Evolutionary conservation across 1,284 basidiomycete species (phyloP).

Genomic region (Tetrapyrgos nigripes): DNA sequence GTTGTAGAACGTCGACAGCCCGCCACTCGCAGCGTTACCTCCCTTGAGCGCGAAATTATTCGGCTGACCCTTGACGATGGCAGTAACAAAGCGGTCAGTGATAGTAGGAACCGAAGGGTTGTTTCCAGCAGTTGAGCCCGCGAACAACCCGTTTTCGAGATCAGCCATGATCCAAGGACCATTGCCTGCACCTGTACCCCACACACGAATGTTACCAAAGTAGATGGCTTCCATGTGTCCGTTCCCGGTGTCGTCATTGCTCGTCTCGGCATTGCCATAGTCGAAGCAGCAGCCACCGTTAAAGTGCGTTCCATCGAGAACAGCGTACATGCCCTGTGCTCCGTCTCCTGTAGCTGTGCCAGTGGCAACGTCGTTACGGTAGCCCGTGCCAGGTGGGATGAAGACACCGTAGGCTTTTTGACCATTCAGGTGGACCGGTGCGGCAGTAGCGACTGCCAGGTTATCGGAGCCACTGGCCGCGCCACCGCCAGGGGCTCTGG

Average conservation of each 20-base stretch:
- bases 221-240: constrained; percentile 1
- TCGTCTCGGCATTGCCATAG: constrained; percentile 6
- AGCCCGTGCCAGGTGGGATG: constrained; percentile 3
- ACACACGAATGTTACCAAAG: not conserved
- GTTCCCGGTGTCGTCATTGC: not conserved
- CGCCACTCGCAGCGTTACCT: constrained; percentile 10
- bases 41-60: constrained; percentile 6
- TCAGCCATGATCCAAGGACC: too few relatives aligned
- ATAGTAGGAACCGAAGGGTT: constrained; percentile 1
- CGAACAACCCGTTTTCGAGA: not conserved
- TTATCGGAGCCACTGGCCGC: constrained; percentile 5
- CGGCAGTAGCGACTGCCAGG: not conserved
- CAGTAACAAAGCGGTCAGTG: constrained; percentile 6
- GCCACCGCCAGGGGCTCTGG: constrained; percentile 1
- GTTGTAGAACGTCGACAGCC: not conserved
- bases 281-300: too few relatives aligned
- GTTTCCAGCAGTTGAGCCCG: not conserved
- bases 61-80: constrained; percentile 12
- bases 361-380: not conserved
- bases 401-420: constrained; percentile 14
- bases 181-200: not conserved
- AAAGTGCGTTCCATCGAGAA: constrained; percentile 13
- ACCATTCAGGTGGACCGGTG: constrained; percentile 10
- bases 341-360: constrained; percentile 1
- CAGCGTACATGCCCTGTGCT: constrained; percentile 7